Evolutionary conservation across 805 yeast species (phyloP).

Genomic region (Lipomyces yamadae): DNA sequence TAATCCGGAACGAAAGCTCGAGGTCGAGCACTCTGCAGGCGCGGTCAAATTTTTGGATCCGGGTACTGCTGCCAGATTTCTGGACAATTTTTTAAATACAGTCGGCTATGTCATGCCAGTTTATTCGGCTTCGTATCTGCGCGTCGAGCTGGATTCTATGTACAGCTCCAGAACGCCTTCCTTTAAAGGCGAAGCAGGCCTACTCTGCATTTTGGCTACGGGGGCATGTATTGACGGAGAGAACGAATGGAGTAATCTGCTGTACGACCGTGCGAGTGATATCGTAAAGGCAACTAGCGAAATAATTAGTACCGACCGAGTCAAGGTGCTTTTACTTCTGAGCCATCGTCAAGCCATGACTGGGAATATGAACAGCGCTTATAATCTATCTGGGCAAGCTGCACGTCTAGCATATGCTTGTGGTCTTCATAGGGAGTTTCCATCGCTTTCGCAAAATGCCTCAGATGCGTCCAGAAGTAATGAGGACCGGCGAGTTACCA

Average conservation of each 20-base stretch:
- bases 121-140: constrained; percentile 25
- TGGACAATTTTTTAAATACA: constrained; percentile 29
- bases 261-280: constrained; percentile 20
- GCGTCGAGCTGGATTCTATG: constrained; percentile 15
- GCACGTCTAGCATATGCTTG: constrained; percentile 34
- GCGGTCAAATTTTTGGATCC: constrained; percentile 26
- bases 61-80: constrained; percentile 17
- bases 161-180: constrained; percentile 14
- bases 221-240: constrained; percentile 35
- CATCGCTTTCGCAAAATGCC: constrained; percentile 28
- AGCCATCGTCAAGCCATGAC: constrained; percentile 33
- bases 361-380: constrained; percentile 26
- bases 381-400: constrained; percentile 31
- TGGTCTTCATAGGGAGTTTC: constrained; percentile 35
- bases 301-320: constrained; percentile 28
- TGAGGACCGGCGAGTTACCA: constrained; percentile 24
- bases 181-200: constrained; percentile 23
- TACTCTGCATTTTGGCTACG: constrained; percentile 28
- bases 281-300: constrained; percentile 27
- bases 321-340: constrained; percentile 26
- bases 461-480: constrained; percentile 16
- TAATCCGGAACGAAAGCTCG: constrained; percentile 5
- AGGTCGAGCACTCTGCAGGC: neutral
- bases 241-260: constrained; percentile 21
- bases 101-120: constrained; percentile 32